phyloP scores from a whole-genome alignment of 192 early-diverging fungal genomes.

The Umbelopsis sp. region DNA sequence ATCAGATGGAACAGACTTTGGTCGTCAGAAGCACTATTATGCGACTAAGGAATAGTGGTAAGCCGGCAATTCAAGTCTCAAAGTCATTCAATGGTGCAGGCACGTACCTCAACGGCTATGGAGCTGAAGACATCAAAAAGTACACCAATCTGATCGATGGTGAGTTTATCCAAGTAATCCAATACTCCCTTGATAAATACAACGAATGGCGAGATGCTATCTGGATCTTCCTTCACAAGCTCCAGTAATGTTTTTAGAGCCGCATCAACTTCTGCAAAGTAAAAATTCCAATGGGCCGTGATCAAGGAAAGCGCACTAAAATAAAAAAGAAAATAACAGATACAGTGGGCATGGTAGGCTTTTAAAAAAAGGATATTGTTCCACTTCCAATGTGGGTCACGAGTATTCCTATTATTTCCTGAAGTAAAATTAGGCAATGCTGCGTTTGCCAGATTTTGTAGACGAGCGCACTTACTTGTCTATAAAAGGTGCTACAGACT shows the following conservation, averaged over 20 bases:
- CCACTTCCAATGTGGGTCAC: constrained; percentile 81
- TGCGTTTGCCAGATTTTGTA: neutral
- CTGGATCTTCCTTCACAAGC: constrained; percentile 52
- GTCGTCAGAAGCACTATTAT: neutral
- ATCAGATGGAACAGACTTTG: constrained; percentile 43
- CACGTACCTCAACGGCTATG: constrained; percentile 56
- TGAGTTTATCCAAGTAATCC: constrained; percentile 73
- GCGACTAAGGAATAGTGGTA: neutral
- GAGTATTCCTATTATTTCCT: constrained; percentile 76
- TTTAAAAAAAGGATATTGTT: constrained; percentile 37
- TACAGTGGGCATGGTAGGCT: neutral
- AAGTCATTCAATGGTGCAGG: neutral
- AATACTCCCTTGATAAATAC: constrained; percentile 73
- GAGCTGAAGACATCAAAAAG: constrained; percentile 70
- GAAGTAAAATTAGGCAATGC: neutral
- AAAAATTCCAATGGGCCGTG: neutral
- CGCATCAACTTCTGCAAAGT: constrained; percentile 62
- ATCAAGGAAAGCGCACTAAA: no score
- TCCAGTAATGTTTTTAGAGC: constrained; percentile 57
- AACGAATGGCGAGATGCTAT: constrained; percentile 59
- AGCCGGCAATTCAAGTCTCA: neutral
- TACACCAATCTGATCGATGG: constrained; percentile 62
- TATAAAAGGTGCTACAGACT: constrained; percentile 66
- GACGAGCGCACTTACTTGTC: constrained; percentile 44
- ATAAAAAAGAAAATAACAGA: no score